Conservation (phyloP, 208 protist genomes). For the Phytomonas serpens region DNA sequence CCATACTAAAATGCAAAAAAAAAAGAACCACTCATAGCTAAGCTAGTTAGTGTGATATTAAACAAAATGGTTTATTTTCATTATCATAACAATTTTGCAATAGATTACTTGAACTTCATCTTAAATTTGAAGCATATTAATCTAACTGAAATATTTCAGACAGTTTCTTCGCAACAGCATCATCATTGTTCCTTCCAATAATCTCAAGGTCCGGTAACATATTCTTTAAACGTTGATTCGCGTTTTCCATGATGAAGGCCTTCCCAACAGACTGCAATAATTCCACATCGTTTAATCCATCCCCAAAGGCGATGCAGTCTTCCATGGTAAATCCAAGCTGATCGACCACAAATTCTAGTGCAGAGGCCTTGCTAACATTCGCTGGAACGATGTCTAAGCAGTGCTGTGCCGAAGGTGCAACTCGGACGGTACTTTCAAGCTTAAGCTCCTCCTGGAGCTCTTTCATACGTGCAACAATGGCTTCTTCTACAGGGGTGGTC, state of each 20-base stretch:
- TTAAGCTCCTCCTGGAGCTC: conserved; percentile 17
- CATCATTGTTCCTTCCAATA: conserved; percentile 47
- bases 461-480: conserved; percentile 23
- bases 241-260: conserved; percentile 68
- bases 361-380: conserved; percentile 52
- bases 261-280: conserved; percentile 53
- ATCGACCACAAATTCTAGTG: conserved; percentile 40
- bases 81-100: not conserved
- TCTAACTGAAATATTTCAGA: conserved; percentile 41
- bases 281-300: conserved; percentile 62
- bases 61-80: not conserved
- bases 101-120: not conserved
- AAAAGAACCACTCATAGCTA: not conserved
- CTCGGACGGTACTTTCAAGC: conserved; percentile 20
- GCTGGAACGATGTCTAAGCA: conserved; percentile 53
- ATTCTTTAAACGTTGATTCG: conserved; percentile 35
- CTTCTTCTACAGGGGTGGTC: conserved; percentile 19
- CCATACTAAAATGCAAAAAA: conserved; percentile 8
- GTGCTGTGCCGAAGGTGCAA: conserved; percentile 37
- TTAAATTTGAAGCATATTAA: not conserved
- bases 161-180: conserved; percentile 58
- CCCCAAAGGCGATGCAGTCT: conserved; percentile 65
- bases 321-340: conserved; percentile 31
- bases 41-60: not conserved
- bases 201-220: conserved; percentile 51